These are phyloP conservation scores for Dillenia turbinata DNA, from an alignment of 164 flowering plant genomes.

Conservation along the genomic window DNA sequence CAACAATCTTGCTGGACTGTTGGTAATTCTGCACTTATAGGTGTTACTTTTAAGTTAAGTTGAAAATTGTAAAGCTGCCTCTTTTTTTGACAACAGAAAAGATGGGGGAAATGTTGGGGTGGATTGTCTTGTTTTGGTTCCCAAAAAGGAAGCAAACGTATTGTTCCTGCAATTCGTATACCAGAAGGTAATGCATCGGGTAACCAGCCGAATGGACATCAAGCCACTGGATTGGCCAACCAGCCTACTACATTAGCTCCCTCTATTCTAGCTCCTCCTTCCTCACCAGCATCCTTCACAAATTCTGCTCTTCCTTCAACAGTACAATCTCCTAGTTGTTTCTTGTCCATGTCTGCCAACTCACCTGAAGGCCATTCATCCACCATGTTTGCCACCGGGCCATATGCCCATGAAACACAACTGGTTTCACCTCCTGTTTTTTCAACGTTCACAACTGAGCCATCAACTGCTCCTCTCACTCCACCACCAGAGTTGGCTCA, in stretches of 20 bases:
- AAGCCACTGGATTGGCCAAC: constrained; percentile 44
- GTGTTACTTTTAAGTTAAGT: too few relatives aligned
- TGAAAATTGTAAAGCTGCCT: neutral
- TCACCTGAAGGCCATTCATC: constrained; percentile 88
- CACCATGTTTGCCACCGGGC: constrained; percentile 84
- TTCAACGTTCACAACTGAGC: constrained; percentile 94
- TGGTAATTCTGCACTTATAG: too few relatives aligned
- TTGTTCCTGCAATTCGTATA: constrained; percentile 85
- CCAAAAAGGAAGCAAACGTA: constrained; percentile 80
- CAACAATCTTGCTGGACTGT: too few relatives aligned
- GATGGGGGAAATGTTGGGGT: constrained; percentile 83
- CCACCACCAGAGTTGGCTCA: constrained; percentile 95
- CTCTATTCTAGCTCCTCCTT: constrained; percentile 95
- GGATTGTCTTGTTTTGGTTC: constrained; percentile 70
- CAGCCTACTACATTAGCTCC: constrained; percentile 52
- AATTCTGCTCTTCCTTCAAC: constrained; percentile 89
- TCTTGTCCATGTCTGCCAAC: constrained; percentile 72
- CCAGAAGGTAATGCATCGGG: constrained; percentile 61
- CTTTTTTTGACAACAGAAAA: constrained; percentile 48
- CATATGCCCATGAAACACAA: constrained; percentile 93
- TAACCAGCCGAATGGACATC: constrained; percentile 67
- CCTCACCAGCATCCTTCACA: constrained; percentile 93
- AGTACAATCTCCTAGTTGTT: constrained; percentile 82
- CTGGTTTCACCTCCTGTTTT: constrained; percentile 97
- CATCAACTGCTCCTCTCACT: constrained; percentile 94